Percentiles rank a stretch among this genome's conserved stretches.
phyloP scores from a whole-genome alignment of 2,329 filamentous ascomycete genomes.

The Eurotiales sp. region DNA sequence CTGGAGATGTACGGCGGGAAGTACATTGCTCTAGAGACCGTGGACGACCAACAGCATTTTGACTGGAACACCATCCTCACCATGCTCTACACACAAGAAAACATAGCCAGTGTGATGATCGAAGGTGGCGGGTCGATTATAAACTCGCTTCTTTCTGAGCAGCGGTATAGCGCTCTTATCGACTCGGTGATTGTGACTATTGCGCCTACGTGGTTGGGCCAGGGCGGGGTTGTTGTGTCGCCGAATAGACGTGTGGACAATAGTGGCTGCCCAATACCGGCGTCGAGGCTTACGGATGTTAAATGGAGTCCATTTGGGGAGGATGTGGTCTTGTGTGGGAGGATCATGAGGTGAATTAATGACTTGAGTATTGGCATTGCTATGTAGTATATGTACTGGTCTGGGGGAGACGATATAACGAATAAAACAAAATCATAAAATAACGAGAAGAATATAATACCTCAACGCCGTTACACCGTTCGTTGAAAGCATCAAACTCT shows the following conservation, averaged over 20 bases:
- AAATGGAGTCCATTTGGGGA: slow-evolving; percentile 73
- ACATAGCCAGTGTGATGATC: slow-evolving; percentile 74
- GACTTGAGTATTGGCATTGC: too few species aligned
- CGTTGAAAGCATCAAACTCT: too few species aligned
- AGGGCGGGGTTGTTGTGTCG: slow-evolving; percentile 73
- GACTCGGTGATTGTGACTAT: slow-evolving; percentile 81
- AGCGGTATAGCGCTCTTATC: slow-evolving; percentile 47
- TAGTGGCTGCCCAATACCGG: slow-evolving; percentile 55
- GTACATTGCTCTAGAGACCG: slow-evolving; percentile 25
- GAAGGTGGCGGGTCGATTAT: slow-evolving; percentile 82
- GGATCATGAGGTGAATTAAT: slow-evolving; percentile 38
- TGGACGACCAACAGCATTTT: slow-evolving; percentile 19
- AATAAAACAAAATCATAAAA: not conserved
- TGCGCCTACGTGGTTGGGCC: slow-evolving; percentile 80
- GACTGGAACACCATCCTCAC: slow-evolving; percentile 61
- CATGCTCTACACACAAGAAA: slow-evolving; percentile 52
- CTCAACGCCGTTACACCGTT: too few species aligned
- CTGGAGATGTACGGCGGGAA: slow-evolving; percentile 27
- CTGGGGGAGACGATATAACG: too few species aligned
- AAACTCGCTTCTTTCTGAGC: slow-evolving; percentile 65
- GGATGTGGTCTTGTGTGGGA: slow-evolving; percentile 76
- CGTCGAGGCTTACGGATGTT: slow-evolving; percentile 56
- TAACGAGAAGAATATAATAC: not conserved
- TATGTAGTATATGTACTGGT: too few species aligned
- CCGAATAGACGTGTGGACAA: slow-evolving; percentile 56